phyloP scores from a whole-genome alignment of 1,284 basidiomycete genomes.

The Erythrobasidium hasegawianum region DNA sequence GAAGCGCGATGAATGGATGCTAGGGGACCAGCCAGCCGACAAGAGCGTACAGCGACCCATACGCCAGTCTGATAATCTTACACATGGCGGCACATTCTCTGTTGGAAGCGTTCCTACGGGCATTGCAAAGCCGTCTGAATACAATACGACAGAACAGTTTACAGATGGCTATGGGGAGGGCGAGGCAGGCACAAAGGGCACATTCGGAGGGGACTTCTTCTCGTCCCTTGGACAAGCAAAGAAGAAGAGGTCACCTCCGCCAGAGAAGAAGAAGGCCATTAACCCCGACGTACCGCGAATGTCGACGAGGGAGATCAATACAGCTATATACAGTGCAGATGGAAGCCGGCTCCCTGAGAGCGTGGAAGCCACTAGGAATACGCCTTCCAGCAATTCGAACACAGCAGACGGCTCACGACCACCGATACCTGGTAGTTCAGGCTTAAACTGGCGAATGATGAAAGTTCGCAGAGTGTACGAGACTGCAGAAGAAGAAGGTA shows the following conservation, averaged over 20 bases:
- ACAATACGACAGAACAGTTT: conserved; percentile 46
- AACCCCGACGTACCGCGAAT: conserved; percentile 14
- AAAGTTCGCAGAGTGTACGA: conserved; percentile 85
- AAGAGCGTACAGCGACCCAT: background rate
- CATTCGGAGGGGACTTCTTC: conserved; percentile 66
- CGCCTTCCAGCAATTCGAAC: conserved; percentile 46
- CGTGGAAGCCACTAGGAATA: conserved; percentile 54
- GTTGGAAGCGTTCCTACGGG: conserved; percentile 30
- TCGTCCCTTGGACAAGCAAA: conserved; percentile 71
- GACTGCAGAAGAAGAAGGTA: conserved; percentile 76
- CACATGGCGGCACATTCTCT: conserved; percentile 39
- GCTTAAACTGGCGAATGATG: conserved; percentile 97
- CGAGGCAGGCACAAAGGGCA: conserved; percentile 50
- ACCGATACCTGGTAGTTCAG: conserved; percentile 74
- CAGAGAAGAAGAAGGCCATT: conserved; percentile 50
- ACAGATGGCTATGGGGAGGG: conserved; percentile 70
- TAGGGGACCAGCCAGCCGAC: conserved; percentile 5
- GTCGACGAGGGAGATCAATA: conserved; percentile 69
- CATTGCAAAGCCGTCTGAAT: conserved; percentile 5
- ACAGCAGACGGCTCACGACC: conserved; percentile 47
- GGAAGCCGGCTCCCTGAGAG: conserved; percentile 58
- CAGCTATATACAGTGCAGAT: conserved; percentile 57
- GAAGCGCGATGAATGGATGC: conserved; percentile 31
- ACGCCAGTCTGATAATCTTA: conserved; percentile 30
- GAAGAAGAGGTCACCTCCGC: conserved; percentile 59